Percentiles rank a stretch among this genome's conserved stretches.
These are phyloP conservation scores for Ajuga chamaepitys DNA, from an alignment of 257 asterid genomes.

Conservation along the genomic window DNA sequence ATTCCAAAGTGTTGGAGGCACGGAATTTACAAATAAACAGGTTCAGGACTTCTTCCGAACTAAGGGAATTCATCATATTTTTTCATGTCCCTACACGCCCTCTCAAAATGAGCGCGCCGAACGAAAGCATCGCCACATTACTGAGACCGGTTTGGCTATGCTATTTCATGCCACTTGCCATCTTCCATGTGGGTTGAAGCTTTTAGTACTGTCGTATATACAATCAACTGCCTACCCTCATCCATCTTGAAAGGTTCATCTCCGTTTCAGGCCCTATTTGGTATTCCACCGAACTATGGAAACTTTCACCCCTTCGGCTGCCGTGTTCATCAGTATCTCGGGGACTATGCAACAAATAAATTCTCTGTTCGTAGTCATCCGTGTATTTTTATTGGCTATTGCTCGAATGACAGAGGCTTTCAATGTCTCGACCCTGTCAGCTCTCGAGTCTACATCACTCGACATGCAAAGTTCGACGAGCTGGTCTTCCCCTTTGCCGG, in stretches of 20 bases:
- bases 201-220: too few relatives aligned
- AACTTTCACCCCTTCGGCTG: constrained; percentile 1
- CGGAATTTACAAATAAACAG: background rate
- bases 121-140: background rate
- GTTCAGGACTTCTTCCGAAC: background rate
- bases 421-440: background rate
- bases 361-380: background rate
- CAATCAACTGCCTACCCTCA: background rate
- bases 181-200: too few relatives aligned
- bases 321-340: background rate
- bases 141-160: too few relatives aligned
- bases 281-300: background rate
- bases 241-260: background rate
- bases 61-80: background rate
- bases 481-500: background rate
- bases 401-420: background rate
- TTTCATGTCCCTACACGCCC: background rate
- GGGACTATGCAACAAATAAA: background rate
- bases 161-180: too few relatives aligned
- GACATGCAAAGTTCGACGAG: background rate
- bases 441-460: background rate
- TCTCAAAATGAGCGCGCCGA: background rate
- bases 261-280: background rate
- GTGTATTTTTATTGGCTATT: background rate
- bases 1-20: too few relatives aligned